phyloP scores from a whole-genome alignment of 192 early-diverging fungal genomes.

The Lobulomyces angularis region DNA sequence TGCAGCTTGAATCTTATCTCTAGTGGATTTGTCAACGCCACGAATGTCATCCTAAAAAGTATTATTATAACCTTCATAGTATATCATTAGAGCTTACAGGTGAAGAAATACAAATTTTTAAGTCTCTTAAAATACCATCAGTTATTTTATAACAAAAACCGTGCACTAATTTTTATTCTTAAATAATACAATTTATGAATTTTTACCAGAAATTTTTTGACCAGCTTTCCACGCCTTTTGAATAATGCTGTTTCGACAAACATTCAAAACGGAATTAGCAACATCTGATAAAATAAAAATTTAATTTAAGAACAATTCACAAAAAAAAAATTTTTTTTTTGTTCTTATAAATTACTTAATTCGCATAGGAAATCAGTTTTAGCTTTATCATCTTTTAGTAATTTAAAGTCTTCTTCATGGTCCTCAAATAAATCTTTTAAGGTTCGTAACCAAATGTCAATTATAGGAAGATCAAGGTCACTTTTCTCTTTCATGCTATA shows the following conservation, averaged over 20 bases:
- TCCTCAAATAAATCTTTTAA: slow-evolving; percentile 72
- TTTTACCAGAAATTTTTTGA: slow-evolving; percentile 49
- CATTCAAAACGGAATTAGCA: slow-evolving; percentile 52
- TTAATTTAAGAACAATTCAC: slow-evolving; percentile 7
- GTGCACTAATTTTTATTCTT: too few relatives aligned
- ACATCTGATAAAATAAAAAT: slow-evolving; percentile 67
- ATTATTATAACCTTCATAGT: too few relatives aligned
- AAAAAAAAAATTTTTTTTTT: slow-evolving; percentile 1
- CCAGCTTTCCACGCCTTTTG: slow-evolving; percentile 70
- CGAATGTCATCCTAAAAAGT: too few relatives aligned
- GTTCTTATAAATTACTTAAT: neutral
- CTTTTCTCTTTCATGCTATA: slow-evolving; percentile 5
- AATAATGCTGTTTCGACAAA: slow-evolving; percentile 62
- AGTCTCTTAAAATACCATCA: slow-evolving; percentile 17
- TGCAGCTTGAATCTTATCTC: too few relatives aligned
- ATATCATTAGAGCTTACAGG: too few relatives aligned
- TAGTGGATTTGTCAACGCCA: too few relatives aligned
- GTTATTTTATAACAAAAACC: slow-evolving; percentile 28
- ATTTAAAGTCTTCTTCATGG: slow-evolving; percentile 36
- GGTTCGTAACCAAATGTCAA: slow-evolving; percentile 82
- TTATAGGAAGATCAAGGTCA: slow-evolving; percentile 53
- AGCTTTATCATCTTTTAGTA: slow-evolving; percentile 11
- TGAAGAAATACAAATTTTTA: slow-evolving; percentile 6
- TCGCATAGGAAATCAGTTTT: slow-evolving; percentile 28
- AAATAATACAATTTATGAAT: too few relatives aligned